These are phyloP conservation scores for Prunus davidiana DNA, from an alignment of 306 rosid genomes.

Conservation along the genomic window DNA sequence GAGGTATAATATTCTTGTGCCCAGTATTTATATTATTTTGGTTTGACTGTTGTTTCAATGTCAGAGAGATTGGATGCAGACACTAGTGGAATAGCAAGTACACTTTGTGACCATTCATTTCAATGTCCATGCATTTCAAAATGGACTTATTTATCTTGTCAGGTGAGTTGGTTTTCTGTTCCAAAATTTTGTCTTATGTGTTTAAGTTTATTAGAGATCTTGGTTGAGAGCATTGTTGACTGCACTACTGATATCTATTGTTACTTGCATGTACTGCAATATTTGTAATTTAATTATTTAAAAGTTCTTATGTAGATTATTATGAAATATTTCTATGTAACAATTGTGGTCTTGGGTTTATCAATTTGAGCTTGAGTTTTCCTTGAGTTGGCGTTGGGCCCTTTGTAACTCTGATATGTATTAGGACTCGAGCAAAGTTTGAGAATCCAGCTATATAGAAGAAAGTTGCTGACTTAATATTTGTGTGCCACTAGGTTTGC, in stretches of 20 bases:
- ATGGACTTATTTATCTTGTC: constrained; percentile 89
- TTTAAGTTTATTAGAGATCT: constrained; percentile 1
- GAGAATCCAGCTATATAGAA: constrained; percentile 14
- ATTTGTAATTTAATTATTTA: not conserved
- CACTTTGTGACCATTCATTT: constrained; percentile 91
- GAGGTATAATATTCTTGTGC: constrained; percentile 12
- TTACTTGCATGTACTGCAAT: not conserved
- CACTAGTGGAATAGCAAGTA: constrained; percentile 73
- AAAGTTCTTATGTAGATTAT: not conserved
- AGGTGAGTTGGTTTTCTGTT: constrained; percentile 48
- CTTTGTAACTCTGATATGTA: not conserved
- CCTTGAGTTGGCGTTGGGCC: not conserved
- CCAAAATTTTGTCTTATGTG: not conserved
- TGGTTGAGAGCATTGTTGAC: constrained; percentile 20
- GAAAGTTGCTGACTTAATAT: constrained; percentile 25
- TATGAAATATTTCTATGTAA: not conserved
- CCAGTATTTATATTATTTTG: constrained; percentile 8
- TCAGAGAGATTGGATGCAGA: constrained; percentile 78
- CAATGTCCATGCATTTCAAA: constrained; percentile 90
- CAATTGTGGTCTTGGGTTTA: not conserved
- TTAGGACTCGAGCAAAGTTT: not conserved
- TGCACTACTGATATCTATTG: not conserved
- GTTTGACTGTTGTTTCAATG: constrained; percentile 25
- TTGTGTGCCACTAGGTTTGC: constrained; percentile 66
- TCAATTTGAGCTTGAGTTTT: not conserved